These are phyloP conservation scores for Prunus fruticosa DNA, from an alignment of 306 rosid genomes.

Conservation along the genomic window DNA sequence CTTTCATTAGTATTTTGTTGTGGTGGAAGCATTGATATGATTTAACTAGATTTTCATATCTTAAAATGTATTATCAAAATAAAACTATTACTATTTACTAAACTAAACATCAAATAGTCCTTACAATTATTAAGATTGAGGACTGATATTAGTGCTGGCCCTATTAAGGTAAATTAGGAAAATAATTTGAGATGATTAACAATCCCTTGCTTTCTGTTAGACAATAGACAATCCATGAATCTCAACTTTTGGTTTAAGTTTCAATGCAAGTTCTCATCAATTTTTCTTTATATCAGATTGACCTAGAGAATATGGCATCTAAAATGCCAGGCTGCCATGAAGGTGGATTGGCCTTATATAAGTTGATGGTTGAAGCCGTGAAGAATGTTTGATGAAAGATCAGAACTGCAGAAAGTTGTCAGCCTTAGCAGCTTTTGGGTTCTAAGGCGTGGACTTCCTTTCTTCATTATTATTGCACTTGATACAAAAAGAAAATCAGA, in stretches of 20 bases:
- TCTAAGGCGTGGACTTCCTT: constrained; percentile 8
- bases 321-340: constrained; percentile 96
- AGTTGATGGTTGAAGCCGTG: constrained; percentile 59
- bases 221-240: background rate
- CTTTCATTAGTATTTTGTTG: too few species aligned
- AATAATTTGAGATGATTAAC: background rate
- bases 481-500: background rate
- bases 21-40: background rate
- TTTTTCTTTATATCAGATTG: constrained; percentile 52
- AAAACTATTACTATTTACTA: background rate
- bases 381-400: constrained; percentile 39
- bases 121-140: background rate
- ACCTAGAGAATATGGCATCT: constrained; percentile 64
- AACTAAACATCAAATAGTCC: background rate
- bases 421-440: constrained; percentile 4
- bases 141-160: background rate
- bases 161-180: background rate
- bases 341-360: constrained; percentile 81
- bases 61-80: background rate
- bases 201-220: background rate
- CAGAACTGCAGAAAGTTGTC: constrained; percentile 14
- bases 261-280: constrained; percentile 22
- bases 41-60: background rate
- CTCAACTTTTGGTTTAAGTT: constrained; percentile 5
- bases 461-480: background rate